Base-by-base conservation (phyloP, 495 filamentous ascomycete genomes). In the Daldinia decipiens region DNA sequence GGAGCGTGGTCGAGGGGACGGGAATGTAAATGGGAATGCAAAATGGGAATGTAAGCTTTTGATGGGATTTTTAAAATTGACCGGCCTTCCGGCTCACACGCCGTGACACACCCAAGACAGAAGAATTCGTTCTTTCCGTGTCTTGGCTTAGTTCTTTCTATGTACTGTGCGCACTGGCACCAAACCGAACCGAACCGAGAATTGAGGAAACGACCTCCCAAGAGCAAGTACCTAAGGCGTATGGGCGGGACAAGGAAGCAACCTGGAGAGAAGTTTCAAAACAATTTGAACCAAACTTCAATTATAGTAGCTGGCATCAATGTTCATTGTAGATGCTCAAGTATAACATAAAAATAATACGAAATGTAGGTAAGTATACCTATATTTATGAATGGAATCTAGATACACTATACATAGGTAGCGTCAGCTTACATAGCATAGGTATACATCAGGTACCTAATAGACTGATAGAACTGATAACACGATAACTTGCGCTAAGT, bases 1-100 rank as follows among this genome's bases (percentile, higher is more conserved):
- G 26, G 26, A 4, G 2, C 26, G 26, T 29, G 36, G 69, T 59
- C 57, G 26, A 32, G 47, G 51, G 65, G 47, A 39, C 17, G 64
- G 73, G 62, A 58, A 51, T 47, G 43, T 15, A 57, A 64, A 58
- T 43, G 68, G 64, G 62, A 58, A 72, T 63, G 45, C 7, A 34
- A 73, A 64, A 58, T 52, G 71, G 64, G 62, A 60, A 72, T 66
- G 53, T n/a, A 43, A 73, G 40, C 34, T 45, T 60, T 67, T 61
- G 54, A 60, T 67, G 67, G 64, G 69, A 70, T 70, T 62, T 45
- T 27, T 12, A 66, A 21, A 72, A 66, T 67, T 62, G 69, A 59
- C 72, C 75, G 70, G 67, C 75, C 63, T 74, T 76, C 71, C 68
- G 64, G 68, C 62, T 66, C 67, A 62, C 62, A 70, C 5, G 59